Conservation (phyloP, 495 filamentous ascomycete species). For the Penicillium turbatum region DNA sequence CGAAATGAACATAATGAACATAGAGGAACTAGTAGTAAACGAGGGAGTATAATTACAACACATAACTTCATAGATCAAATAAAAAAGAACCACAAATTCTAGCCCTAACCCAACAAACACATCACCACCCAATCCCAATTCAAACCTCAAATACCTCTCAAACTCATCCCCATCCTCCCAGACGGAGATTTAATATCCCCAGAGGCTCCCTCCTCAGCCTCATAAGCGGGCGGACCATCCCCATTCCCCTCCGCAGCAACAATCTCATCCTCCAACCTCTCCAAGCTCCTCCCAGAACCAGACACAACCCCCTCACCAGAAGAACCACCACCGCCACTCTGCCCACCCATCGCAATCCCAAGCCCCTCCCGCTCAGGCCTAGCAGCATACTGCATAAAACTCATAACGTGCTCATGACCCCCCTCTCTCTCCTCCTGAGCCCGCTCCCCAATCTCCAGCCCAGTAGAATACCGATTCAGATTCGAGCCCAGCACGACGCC, state of each 20-base stretch:
- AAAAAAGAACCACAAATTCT: too few relatives aligned
- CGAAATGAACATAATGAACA: too few relatives aligned
- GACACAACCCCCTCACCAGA: background rate
- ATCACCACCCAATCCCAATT: background rate
- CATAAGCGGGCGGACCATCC: conserved; percentile 20
- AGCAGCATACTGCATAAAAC: conserved; percentile 32
- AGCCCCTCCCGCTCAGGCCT: background rate
- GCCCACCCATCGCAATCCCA: background rate
- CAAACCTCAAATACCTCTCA: background rate
- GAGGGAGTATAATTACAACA: background rate
- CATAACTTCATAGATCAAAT: too few relatives aligned
- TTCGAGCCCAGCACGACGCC: conserved; percentile 31
- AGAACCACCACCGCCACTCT: background rate
- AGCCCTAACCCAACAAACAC: background rate
- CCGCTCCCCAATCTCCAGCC: background rate
- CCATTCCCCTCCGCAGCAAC: background rate
- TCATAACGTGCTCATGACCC: conserved; percentile 29
- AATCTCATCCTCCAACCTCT: conserved; percentile 3
- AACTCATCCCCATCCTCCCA: conserved; percentile 3
- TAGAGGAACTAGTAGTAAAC: background rate
- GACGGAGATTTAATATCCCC: conserved; percentile 15
- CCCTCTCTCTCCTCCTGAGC: background rate
- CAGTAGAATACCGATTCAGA: conserved; percentile 19
- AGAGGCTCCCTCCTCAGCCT: background rate
- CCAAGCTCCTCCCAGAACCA: background rate